A percentile compares a stretch with the other conserved stretches of the same genome.
These are phyloP conservation scores for Zea luxurians DNA, from an alignment of 176 grass and related monocot species.

Conservation along the genomic window DNA sequence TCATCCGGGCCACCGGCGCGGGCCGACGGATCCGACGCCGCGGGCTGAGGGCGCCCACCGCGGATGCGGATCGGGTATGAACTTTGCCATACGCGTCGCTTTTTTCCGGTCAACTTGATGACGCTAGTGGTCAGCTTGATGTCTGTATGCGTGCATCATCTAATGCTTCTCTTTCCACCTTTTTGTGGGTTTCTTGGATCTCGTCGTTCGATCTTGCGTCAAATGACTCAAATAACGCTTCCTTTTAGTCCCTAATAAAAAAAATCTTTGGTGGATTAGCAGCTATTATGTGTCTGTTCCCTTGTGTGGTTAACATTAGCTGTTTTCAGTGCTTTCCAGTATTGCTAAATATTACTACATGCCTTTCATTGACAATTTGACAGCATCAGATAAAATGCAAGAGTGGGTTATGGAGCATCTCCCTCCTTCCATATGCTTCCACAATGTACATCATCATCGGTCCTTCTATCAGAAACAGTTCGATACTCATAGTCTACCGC, in stretches of 20 bases:
- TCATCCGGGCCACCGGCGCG: slow-evolving; percentile 29
- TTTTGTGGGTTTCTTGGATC: background rate
- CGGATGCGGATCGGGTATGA: slow-evolving; percentile 61
- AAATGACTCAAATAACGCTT: too few relatives aligned
- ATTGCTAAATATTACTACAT: background rate
- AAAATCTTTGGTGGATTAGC: slow-evolving; percentile 20
- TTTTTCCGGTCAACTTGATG: slow-evolving; percentile 31
- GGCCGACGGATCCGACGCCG: slow-evolving; percentile 54
- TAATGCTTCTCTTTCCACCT: background rate
- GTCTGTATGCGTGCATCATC: slow-evolving; percentile 25
- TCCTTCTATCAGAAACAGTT: slow-evolving; percentile 17
- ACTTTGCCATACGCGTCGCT: background rate
- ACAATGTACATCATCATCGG: background rate
- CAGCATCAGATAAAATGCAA: background rate
- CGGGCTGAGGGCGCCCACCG: slow-evolving; percentile 26
- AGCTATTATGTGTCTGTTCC: background rate
- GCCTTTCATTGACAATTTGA: background rate
- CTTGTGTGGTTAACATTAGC: background rate
- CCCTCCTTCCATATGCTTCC: background rate
- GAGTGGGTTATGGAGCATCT: background rate
- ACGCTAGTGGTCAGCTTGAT: background rate
- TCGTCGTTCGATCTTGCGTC: too few relatives aligned
- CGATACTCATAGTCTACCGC: background rate
- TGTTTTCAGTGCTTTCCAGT: background rate
- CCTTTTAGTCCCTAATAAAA: too few relatives aligned